Base-by-base conservation (phyloP, 495 filamentous ascomycete genomes). In the Aspergillus bertholletiae region DNA sequence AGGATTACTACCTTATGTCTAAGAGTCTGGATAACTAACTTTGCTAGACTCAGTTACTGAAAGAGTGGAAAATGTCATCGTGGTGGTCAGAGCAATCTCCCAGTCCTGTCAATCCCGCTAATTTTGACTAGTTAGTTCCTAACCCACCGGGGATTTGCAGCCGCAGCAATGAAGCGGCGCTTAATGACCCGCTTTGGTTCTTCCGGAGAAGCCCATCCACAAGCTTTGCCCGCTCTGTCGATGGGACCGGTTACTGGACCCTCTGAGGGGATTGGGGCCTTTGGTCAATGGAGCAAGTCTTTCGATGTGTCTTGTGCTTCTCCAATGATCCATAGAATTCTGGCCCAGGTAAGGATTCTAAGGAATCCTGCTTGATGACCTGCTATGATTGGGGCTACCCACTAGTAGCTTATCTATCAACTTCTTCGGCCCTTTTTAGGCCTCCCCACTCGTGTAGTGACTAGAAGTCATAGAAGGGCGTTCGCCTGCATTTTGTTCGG, bases 101-200 rank as follows among this genome's bases (percentile, higher is more conserved):
- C 45, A 55, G 53, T 50, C 34, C 30, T 51, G 48, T 46, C 47
- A 49, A 47, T 44, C 48, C 49, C 41, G 27, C 46, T 46, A 48
- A 50, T 24, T 30, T 22, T 21, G 40, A 35, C 41, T 56, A 51
- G 48, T 46, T 41, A 12, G 30, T 24, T 54, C 48, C 46, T 55
- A 49, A 59, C 47, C 56, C 60, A 59, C 53, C 26, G 28, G 48
- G 49, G 56, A 51, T 56, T 59, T 59, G 53, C 54, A 59, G 57
- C 60, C 60, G 60, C 60, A 63, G 48, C 49, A 48, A 60, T 46
- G 43, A 52, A 53, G 48, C 37, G 55, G 46, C 54, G 28, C 41
- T 54, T 54, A 49, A 62, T 40, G 46, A 15, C 34, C 34, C 34
- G 34, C 13, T 37, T 37, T 15, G 9, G 13, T 15, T 15, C 2